Conservation (phyloP, 345 rosid species). For the Trapa incisa region DNA sequence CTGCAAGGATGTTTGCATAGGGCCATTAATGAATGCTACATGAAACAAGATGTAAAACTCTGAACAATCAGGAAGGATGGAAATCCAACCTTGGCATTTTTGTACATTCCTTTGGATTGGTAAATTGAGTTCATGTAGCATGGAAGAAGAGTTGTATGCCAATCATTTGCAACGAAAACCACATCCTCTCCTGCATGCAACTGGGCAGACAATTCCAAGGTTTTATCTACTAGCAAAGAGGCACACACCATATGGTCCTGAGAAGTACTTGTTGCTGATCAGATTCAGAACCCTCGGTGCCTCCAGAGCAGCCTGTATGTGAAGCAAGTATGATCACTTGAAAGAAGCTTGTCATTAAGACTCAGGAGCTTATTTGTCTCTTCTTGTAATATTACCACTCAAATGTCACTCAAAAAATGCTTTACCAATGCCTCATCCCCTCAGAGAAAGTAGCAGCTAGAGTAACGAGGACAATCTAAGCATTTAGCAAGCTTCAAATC, state of each 20-base stretch:
- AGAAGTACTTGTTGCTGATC: slow-evolving; percentile 39
- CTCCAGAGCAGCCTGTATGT: slow-evolving; percentile 77
- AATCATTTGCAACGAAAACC: slow-evolving; percentile 74
- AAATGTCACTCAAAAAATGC: too few species aligned
- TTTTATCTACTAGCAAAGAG: background rate
- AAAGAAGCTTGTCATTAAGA: background rate
- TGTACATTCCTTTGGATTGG: slow-evolving; percentile 56
- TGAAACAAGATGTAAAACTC: background rate
- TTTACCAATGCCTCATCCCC: too few species aligned
- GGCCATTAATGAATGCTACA: background rate
- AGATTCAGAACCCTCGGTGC: slow-evolving; percentile 75
- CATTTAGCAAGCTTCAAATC: too few species aligned
- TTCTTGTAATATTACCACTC: too few species aligned
- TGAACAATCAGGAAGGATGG: too few species aligned
- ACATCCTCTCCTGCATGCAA: slow-evolving; percentile 60
- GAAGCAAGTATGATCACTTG: background rate
- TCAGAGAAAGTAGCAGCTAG: too few species aligned
- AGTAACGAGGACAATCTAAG: too few species aligned
- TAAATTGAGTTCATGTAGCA: slow-evolving; percentile 69
- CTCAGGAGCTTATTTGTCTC: background rate
- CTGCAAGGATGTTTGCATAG: slow-evolving; percentile 21
- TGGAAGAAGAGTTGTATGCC: slow-evolving; percentile 91
- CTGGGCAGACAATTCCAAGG: background rate
- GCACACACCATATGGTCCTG: slow-evolving; percentile 77
- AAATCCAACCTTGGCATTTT: slow-evolving; percentile 53